Evolutionary conservation across 202 grass and related monocot genomes (phyloP).

Genomic region (Zoysia matrella): DNA sequence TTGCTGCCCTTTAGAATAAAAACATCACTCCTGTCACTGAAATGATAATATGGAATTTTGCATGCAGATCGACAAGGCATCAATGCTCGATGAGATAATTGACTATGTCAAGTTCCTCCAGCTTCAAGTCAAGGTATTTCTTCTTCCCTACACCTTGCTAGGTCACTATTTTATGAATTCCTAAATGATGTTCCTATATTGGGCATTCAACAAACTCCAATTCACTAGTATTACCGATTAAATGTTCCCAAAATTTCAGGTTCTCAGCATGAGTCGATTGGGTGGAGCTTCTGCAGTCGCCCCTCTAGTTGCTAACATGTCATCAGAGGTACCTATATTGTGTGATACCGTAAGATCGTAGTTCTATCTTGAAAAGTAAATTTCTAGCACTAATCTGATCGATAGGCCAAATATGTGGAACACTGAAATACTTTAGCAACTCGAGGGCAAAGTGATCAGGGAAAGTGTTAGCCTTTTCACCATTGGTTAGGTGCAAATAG

Average conservation of each 20-base stretch:
- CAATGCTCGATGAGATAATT: conserved; percentile 99
- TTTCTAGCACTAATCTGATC: neutral
- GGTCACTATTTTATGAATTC: conserved; percentile 15
- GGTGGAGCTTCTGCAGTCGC: conserved; percentile 80
- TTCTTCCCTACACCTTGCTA: conserved; percentile 25
- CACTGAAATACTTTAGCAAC: conserved; percentile 37
- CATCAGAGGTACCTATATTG: conserved; percentile 68
- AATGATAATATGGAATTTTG: conserved; percentile 56
- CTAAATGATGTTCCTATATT: conserved; percentile 6
- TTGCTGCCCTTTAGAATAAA: conserved; percentile 44
- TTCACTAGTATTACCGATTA: conserved; percentile 6
- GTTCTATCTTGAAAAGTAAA: conserved; percentile 32
- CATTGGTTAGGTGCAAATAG: conserved; percentile 32
- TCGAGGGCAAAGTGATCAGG: conserved; percentile 21
- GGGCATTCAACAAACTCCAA: conserved; percentile 5
- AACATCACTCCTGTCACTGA: conserved; percentile 34
- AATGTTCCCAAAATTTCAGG: conserved; percentile 52
- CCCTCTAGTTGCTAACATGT: conserved; percentile 72
- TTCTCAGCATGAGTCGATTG: conserved; percentile 96
- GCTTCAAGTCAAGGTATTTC: conserved; percentile 91
- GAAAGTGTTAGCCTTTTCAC: conserved; percentile 40
- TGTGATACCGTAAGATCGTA: neutral
- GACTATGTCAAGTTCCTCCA: conserved; percentile 99
- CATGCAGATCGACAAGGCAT: conserved; percentile 95
- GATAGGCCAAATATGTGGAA: conserved; percentile 27